phyloP scores from a whole-genome alignment of 2,329 filamentous ascomycete species.

The Diplodia scrobiculata region DNA sequence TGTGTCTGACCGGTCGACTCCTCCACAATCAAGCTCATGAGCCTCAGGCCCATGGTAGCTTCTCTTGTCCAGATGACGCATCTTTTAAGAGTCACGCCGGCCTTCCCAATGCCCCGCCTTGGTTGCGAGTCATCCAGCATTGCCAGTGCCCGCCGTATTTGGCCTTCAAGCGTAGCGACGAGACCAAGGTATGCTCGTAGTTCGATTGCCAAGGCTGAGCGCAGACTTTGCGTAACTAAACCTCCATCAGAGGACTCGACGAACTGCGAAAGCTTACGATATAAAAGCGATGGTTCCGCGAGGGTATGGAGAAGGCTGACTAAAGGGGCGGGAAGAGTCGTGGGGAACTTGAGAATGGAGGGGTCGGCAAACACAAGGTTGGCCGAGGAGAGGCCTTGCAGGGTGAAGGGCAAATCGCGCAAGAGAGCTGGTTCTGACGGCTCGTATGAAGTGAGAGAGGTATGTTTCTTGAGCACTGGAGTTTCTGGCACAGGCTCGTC shows the following conservation, averaged over 20 bases:
- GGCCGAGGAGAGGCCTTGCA: conserved; percentile 87
- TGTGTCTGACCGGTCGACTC: conserved; percentile 72
- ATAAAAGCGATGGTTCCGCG: conserved; percentile 91
- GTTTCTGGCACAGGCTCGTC: conserved; percentile 31
- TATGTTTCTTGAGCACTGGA: conserved; percentile 21
- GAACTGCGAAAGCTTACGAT: conserved; percentile 76
- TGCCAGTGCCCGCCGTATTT: conserved; percentile 80
- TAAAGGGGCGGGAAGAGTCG: conserved; percentile 78
- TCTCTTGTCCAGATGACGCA: conserved; percentile 98
- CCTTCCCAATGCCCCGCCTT: conserved; percentile 73
- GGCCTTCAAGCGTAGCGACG: conserved; percentile 87
- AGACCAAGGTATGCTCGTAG: conserved; percentile 86
- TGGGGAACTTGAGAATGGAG: conserved; percentile 72
- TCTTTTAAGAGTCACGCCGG: conserved; percentile 89
- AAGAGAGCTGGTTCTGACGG: conserved; percentile 53
- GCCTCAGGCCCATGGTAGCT: conserved; percentile 87
- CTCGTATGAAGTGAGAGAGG: conserved; percentile 31
- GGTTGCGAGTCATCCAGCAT: conserved; percentile 70
- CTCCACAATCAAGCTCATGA: conserved; percentile 94
- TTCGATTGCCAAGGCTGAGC: conserved; percentile 81
- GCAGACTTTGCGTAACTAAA: conserved; percentile 86
- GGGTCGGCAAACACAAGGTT: conserved; percentile 74
- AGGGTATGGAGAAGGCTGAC: conserved; percentile 85
- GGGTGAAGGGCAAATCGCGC: conserved; percentile 81
- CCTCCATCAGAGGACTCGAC: conserved; percentile 79